Base-by-base conservation (phyloP, 768 basidiomycete genomes). In the Naematelia encephala region DNA sequence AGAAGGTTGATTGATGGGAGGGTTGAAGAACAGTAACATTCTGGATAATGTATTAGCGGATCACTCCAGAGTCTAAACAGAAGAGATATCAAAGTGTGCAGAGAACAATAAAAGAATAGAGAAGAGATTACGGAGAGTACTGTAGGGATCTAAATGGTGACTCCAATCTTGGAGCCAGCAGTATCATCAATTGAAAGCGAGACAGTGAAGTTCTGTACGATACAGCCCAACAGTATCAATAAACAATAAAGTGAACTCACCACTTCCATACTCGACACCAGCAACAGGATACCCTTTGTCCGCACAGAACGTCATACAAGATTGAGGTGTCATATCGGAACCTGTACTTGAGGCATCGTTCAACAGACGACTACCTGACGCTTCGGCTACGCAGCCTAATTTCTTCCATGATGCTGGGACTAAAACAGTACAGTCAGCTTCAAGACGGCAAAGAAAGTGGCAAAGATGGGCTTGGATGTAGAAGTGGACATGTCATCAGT, bases 1-100 rank as follows among this genome's bases (percentile, higher is more conserved):
- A 53, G 27, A 46, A 44, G 8, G 34, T 8, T 16, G 34, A 8
- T 39, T 39, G 51, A 10, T 39, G 30, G 43, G 56, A 57, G 21
- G 21, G 49, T 62, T 57, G 10, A 39, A 16, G 29, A 55, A 50
- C 62, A 63, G 29, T 51, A 63, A 53, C 62, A 59, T 56, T 59
- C 61, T 58, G 21, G 12, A n/a, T 26, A 19, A 5, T 25, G 14
- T 23, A 29, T n/a, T 10, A 51, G 56, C 27, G 28, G 56, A 42
- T 1, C 11, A 5, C 13, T 42, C 27, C 12, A 50, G 21, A 16
- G 57, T 45, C n/a, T 51, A 23, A 13, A 13, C 27, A 16, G 39
- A n/a, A n/a, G 39, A 42, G 39, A 11, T 42, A 42, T 11, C 12
- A n/a, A 42, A n/a, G 12, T 42, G 39, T 42, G 39, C n/a, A n/a